phyloP scores from a whole-genome alignment of 768 basidiomycete species.

The Boletus tylopilopsis region DNA sequence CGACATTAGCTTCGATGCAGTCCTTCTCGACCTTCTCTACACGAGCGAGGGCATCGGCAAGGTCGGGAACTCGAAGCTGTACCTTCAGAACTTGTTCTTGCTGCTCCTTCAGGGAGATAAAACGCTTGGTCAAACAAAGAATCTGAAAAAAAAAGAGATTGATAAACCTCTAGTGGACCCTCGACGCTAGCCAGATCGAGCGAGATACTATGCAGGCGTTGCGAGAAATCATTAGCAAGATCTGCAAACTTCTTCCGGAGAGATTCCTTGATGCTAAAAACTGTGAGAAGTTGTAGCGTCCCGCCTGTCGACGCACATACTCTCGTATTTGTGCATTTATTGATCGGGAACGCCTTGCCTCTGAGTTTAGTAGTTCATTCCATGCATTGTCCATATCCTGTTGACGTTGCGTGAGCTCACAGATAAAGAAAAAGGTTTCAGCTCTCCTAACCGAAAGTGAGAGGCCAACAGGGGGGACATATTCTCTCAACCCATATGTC shows the following conservation, averaged over 20 bases:
- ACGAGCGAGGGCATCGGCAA: constrained; percentile 53
- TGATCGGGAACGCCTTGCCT: constrained; percentile 69
- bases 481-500: constrained; percentile 85
- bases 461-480: constrained; percentile 72
- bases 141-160: constrained; percentile 1
- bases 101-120: constrained; percentile 53
- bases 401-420: constrained; percentile 8
- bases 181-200: constrained; percentile 69
- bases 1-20: constrained; percentile 85
- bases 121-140: constrained; percentile 5
- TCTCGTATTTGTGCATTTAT: constrained; percentile 90
- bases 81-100: constrained; percentile 63
- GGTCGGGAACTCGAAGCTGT: constrained; percentile 60
- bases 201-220: constrained; percentile 60
- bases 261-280: constrained; percentile 71
- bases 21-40: constrained; percentile 68
- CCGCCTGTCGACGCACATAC: constrained; percentile 43
- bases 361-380: constrained; percentile 66
- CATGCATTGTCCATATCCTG: constrained; percentile 77
- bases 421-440: neutral
- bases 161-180: constrained; percentile 67
- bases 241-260: constrained; percentile 76
- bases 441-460: constrained; percentile 46
- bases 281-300: neutral
- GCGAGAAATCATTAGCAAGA: constrained; percentile 73